A percentile compares a stretch with the other conserved stretches of the same genome.
Conservation (phyloP, 108 stramenopile species). For the Heterococcus sp. region DNA sequence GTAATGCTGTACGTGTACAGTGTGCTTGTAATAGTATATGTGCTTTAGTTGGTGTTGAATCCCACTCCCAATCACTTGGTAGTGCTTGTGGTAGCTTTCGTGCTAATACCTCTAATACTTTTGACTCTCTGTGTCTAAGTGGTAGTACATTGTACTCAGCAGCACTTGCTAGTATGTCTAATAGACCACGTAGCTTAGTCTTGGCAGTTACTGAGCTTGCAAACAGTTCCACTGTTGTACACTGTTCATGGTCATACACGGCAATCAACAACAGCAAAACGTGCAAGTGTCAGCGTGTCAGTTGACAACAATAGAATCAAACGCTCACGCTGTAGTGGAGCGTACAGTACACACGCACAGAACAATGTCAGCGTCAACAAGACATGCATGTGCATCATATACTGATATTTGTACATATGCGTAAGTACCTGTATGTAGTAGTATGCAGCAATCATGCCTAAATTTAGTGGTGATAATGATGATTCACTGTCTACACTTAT, state of each 20-base stretch:
- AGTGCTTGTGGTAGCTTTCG: constrained; percentile 71
- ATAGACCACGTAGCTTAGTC: constrained; percentile 81
- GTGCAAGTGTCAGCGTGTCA: neutral
- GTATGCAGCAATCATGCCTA: constrained; percentile 98
- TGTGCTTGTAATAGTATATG: constrained; percentile 52
- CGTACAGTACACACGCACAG: no score
- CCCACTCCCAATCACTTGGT: constrained; percentile 54
- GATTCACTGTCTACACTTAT: constrained; percentile 84
- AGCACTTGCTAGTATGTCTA: constrained; percentile 90
- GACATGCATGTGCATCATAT: neutral
- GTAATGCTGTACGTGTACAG: neutral
- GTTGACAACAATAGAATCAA: neutral
- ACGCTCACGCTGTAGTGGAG: no score
- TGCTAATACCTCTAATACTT: constrained; percentile 75
- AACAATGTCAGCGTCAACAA: neutral
- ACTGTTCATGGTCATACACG: constrained; percentile 66
- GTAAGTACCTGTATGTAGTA: constrained; percentile 62
- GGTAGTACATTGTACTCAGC: constrained; percentile 82
- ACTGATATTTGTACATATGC: no score
- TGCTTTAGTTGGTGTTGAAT: constrained; percentile 74
- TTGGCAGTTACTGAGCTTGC: constrained; percentile 88
- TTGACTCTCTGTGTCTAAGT: constrained; percentile 86
- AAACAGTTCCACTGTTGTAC: constrained; percentile 94
- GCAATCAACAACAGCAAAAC: neutral
- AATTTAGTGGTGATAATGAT: constrained; percentile 84